A percentile compares a stretch with the other conserved stretches of the same genome.
Evolutionary conservation across 2,329 filamentous ascomycete genomes (phyloP).

Genomic region (Cercospora sesami): DNA sequence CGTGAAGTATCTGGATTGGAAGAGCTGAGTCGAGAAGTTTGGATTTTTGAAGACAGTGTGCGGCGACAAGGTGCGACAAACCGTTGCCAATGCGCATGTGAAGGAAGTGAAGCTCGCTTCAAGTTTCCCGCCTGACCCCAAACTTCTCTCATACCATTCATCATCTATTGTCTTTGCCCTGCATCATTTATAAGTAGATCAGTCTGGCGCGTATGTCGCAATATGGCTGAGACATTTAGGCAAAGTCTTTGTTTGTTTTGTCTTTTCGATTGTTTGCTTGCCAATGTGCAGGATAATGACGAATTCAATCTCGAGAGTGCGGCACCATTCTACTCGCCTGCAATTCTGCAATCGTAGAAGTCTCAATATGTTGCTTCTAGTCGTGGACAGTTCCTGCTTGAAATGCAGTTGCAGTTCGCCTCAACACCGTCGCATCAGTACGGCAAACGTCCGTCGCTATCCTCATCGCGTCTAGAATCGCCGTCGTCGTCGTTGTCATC

Average conservation of each 20-base stretch:
- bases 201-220: background rate
- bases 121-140: background rate
- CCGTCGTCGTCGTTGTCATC: background rate
- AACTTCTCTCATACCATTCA: background rate
- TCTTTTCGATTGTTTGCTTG: background rate
- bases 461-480: background rate
- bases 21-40: background rate
- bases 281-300: background rate
- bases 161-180: background rate
- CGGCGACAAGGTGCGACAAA: background rate
- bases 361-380: background rate
- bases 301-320: background rate
- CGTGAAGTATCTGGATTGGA: background rate
- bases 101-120: constrained; percentile 4
- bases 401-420: background rate
- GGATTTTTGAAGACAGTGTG: background rate
- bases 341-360: background rate
- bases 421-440: background rate
- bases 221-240: background rate
- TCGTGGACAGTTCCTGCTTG: background rate
- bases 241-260: background rate
- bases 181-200: background rate
- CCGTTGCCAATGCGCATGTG: background rate
- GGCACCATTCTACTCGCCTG: background rate
- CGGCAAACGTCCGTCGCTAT: background rate